A percentile compares a stretch with the other conserved stretches of the same genome.
These are phyloP conservation scores for Austroboletus rostrupii DNA, from an alignment of 1,284 basidiomycete species.

Conservation along the genomic window DNA sequence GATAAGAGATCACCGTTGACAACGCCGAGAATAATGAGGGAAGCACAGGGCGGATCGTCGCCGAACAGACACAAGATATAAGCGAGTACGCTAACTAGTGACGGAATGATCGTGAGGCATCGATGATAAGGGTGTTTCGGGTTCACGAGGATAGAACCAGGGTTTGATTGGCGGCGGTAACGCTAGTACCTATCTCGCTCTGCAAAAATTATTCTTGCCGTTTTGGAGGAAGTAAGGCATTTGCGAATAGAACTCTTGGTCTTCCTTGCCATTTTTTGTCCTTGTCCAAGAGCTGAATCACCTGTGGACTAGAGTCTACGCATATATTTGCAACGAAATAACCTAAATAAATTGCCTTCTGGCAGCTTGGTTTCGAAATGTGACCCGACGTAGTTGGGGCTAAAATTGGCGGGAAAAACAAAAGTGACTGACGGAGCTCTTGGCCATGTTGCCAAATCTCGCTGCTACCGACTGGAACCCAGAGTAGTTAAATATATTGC, in stretches of 20 bases:
- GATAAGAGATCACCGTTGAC: constrained; percentile 25
- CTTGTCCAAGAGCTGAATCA: constrained; percentile 6
- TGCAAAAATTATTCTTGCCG: constrained; percentile 1
- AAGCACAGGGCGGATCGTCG: constrained; percentile 21
- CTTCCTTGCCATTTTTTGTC: constrained; percentile 10
- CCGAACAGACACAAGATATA: constrained; percentile 14
- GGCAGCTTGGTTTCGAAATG: constrained; percentile 24
- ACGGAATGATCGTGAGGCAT: constrained; percentile 17
- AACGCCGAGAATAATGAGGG: constrained; percentile 31
- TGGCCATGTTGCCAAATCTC: constrained; percentile 28
- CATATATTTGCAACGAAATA: constrained; percentile 13
- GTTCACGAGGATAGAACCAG: constrained; percentile 6
- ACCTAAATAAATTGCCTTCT: constrained; percentile 22
- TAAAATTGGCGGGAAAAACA: constrained; percentile 21
- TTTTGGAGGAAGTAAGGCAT: constrained; percentile 13
- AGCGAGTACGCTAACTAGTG: constrained; percentile 21
- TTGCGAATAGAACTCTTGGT: constrained; percentile 18
- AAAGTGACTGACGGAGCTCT: constrained; percentile 22
- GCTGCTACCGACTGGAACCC: constrained; percentile 27
- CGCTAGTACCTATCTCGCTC: not conserved
- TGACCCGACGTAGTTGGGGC: constrained; percentile 22
- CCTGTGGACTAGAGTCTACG: not conserved
- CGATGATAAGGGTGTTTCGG: constrained; percentile 6
- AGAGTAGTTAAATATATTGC: constrained; percentile 33
- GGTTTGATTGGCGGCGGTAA: not conserved